A percentile compares a stretch with the other conserved stretches of the same genome.
Conservation (phyloP, 352 stramenopile species). For the Globisporangium ultimum region DNA sequence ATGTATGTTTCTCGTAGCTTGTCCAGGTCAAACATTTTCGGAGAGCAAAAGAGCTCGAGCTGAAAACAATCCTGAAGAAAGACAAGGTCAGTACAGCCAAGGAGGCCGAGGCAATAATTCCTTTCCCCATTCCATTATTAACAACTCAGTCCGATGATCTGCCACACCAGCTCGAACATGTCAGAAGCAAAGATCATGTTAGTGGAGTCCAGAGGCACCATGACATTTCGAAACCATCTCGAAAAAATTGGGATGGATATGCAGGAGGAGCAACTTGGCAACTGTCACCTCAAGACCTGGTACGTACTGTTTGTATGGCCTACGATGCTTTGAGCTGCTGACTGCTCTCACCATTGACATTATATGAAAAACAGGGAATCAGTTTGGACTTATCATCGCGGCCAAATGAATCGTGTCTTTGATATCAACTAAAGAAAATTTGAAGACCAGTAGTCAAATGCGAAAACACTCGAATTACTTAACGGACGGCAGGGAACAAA, state of each 20-base stretch:
- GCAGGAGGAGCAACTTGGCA: not conserved
- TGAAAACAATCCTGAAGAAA: not conserved
- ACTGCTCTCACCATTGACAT: not conserved
- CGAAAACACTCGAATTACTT: slow-evolving; percentile 13
- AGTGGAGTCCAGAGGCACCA: slow-evolving; percentile 9
- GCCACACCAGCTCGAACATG: not conserved
- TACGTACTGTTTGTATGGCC: not conserved
- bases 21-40: slow-evolving; percentile 4
- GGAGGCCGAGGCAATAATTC: not conserved
- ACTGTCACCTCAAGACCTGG: slow-evolving; percentile 11
- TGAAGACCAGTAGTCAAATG: not conserved
- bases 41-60: slow-evolving; percentile 5
- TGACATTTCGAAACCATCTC: slow-evolving; percentile 4
- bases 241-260: not conserved
- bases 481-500: slow-evolving; percentile 14
- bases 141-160: not conserved
- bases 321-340: not conserved
- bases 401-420: not conserved
- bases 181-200: not conserved
- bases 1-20: not conserved
- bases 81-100: not conserved
- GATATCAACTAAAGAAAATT: not conserved
- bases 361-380: slow-evolving; percentile 5
- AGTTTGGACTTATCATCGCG: not conserved
- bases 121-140: not conserved